Evolutionary conservation across 2,329 filamentous ascomycete genomes (phyloP).

Genomic region (Fusarium verticillioides): DNA sequence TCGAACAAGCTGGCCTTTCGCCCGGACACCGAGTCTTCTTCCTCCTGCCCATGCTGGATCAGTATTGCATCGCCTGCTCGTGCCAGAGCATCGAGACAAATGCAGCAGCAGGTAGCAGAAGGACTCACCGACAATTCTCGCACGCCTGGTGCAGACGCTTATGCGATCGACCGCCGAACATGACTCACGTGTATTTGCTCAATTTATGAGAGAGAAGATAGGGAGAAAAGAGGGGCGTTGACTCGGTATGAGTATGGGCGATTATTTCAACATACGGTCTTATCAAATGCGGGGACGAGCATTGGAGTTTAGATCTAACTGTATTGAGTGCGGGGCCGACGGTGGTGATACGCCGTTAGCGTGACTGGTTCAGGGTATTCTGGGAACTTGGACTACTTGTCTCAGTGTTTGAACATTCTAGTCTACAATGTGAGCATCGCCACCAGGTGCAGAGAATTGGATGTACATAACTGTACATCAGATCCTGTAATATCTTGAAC

Average conservation of each 20-base stretch:
- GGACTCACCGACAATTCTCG: conserved; percentile 3
- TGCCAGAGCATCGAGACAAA: background rate
- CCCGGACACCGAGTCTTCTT: conserved; percentile 6
- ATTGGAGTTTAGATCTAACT: background rate
- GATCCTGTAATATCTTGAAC: too few relatives aligned
- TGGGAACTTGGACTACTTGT: background rate
- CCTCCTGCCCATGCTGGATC: background rate
- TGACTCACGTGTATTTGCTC: background rate
- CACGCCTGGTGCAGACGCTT: conserved; percentile 1
- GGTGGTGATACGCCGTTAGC: background rate
- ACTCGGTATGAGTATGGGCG: background rate
- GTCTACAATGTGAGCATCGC: too few relatives aligned
- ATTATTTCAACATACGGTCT: background rate
- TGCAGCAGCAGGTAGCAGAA: fast-evolving
- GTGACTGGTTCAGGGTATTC: background rate
- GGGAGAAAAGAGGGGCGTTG: background rate
- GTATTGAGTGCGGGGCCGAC: background rate
- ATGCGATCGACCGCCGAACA: background rate
- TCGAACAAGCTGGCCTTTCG: background rate
- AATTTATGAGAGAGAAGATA: fast-evolving
- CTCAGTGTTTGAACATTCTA: too few relatives aligned
- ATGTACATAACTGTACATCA: too few relatives aligned
- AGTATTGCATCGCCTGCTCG: fast-evolving
- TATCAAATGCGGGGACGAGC: background rate
- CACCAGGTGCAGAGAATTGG: too few relatives aligned